Base-by-base conservation (phyloP, 306 rosid species). In the Trifolium dubium region DNA sequence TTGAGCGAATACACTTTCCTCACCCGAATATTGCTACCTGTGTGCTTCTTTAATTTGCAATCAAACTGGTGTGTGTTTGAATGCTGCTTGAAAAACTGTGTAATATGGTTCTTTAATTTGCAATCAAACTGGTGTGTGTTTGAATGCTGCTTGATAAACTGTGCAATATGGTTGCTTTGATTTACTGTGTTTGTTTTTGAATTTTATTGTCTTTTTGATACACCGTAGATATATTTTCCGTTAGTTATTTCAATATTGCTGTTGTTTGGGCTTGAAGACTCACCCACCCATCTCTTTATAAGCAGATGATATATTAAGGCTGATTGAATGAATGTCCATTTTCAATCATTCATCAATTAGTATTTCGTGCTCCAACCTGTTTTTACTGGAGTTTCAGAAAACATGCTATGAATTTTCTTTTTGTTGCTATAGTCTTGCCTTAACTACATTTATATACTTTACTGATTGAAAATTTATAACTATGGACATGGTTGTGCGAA, bases 341-440 rank as follows among this genome's bases (percentile, higher is more conserved):
- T 47, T 23, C 67, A 60, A 51, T 60, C 55, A 44, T 77, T 68
- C 31, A 73, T 34, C 5, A 11, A 49, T 28, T 11, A 67, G 53
- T 72, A 59, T 61, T 47, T 64, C 56, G 30, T 64, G 35, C 53
- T 76, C 47, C 66, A 46, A 56, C 43, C 55, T 46, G 46, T 15
- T 47, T 67, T 53, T 9, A 15, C 8, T 12, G 40, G 58, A 62
- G 59, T 61, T 60, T 67, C 28, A 35, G 41, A 46, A 46, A 23
- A 8, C 34, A 5, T 73, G 31, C 56, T 29, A 59, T 59, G 30
- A 9, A 5, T 51, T 61, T 8, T 62, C 28, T 17, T 68, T 74
- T 74, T 10, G 6, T 67, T 59, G 41, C 35, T 30, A 6, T 49
- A n/a, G 50, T 51, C 39, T 46, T 30, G 17, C 44, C 49, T 73